These are phyloP conservation scores for Cenchrus fungigraminus DNA, from an alignment of 176 grass and related monocot genomes.

Conservation along the genomic window DNA sequence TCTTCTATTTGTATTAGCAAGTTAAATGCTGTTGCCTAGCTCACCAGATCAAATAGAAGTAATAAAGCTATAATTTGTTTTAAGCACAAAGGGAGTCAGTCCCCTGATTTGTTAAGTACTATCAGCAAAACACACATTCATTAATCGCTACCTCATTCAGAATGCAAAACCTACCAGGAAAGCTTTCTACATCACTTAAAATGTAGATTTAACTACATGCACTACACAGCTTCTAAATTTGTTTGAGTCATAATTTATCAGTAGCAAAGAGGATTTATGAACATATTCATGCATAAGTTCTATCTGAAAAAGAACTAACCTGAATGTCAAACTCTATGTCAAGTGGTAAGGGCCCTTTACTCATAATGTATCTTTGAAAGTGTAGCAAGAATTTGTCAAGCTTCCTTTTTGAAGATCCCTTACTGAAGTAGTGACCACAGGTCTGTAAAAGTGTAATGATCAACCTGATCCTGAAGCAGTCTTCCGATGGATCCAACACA, in stretches of 20 bases:
- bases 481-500: constrained; percentile 92
- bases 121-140: neutral
- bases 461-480: constrained; percentile 98
- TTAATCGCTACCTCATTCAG: neutral
- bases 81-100: neutral
- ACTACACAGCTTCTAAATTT: constrained; percentile 4
- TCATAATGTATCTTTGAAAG: constrained; percentile 88
- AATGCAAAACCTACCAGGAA: constrained; percentile 2
- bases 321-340: constrained; percentile 99
- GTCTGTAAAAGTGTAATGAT: constrained; percentile 91
- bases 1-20: neutral
- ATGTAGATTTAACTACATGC: constrained; percentile 20
- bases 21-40: neutral
- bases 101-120: neutral
- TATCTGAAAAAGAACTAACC: constrained; percentile 59
- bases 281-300: constrained; percentile 32
- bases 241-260: constrained; percentile 2
- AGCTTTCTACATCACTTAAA: constrained; percentile 30
- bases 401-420: constrained; percentile 92
- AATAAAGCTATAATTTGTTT: neutral
- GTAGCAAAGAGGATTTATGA: constrained; percentile 11
- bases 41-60: neutral
- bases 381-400: constrained; percentile 50
- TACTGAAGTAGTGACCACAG: constrained; percentile 92
- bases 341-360: constrained; percentile 90